Evolutionary conservation across 208 protist species (phyloP), one percentile per base, ranked within the genome.

Genomic region (Novymonas esmeraldas): DNA sequence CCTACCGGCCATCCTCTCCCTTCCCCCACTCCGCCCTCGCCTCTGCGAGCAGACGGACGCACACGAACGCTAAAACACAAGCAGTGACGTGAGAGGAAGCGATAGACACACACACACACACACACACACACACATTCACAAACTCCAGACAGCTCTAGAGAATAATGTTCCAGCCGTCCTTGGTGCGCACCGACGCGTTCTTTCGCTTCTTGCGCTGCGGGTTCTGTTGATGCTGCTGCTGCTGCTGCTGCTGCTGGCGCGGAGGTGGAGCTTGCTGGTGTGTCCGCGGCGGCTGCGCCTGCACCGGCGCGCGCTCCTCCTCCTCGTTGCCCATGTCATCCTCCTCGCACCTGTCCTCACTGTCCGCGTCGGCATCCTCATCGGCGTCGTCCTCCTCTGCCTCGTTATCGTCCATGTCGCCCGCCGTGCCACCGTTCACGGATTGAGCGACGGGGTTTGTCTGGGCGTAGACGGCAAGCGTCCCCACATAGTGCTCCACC

Each of bases 111-210:
- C 20, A 20, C n/a, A 57, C 10, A 2, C 18, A 18, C 51, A 57
- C 51, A 2, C 51, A 24, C 51, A 41, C 2, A 54, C 28, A 6
- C 49, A n/a, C 49, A 10, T n/a, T 7, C n/a, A 26, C 46, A 4
- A n/a, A 16, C 50, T 36, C 28, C 26, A 26, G 48, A 13, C 14
- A 11, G 2, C 58, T 6, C 61, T 55, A 84, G 26, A 78, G 63
- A 13, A 84, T 70, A n/a, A 76, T 73, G 60, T 82, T 90, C 87
- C 90, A 95, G 29, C 90, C 90, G 54, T 83, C 81, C 58, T 72
- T 82, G 36, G 66, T 66, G 54, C 84, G 83, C 16, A 85, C 72
- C 48, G 83, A 90, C 2, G 76, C 74, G 46, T 95, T 95, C 70
- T 84, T 88, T 29, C 71, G 87, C 41, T 80, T 82, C 42, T 82